These are phyloP conservation scores for Malassezia furfur DNA, from an alignment of 1,284 basidiomycete genomes.

Conservation along the genomic window DNA sequence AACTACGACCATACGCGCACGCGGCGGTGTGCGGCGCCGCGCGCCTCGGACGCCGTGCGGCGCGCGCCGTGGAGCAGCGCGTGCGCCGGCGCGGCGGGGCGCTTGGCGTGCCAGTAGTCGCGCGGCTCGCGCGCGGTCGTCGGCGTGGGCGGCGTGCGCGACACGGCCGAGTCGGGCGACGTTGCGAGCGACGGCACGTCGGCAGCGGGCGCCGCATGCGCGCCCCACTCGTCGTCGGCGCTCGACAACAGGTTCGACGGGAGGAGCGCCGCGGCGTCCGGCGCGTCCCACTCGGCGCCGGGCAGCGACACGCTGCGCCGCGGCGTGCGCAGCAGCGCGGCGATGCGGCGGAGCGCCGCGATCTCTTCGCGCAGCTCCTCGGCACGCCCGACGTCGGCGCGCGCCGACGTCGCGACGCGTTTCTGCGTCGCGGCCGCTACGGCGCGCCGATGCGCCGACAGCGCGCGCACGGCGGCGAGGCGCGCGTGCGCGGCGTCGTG, in stretches of 20 bases:
- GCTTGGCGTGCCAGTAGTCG: neutral
- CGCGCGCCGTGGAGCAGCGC: no score
- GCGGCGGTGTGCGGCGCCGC: neutral
- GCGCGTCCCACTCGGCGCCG: neutral
- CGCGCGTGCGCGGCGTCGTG: neutral
- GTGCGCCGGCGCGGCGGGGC: no score
- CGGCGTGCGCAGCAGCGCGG: neutral
- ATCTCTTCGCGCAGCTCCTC: neutral
- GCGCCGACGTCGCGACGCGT: neutral
- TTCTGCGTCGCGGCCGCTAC: neutral
- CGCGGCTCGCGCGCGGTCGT: neutral
- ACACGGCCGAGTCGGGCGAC: neutral
- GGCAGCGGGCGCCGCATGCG: no score
- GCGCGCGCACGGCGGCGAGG: neutral
- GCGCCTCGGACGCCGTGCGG: neutral
- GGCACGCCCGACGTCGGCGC: neutral
- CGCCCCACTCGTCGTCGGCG: neutral
- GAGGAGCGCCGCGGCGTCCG: neutral
- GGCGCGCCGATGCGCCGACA: neutral
- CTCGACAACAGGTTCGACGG: neutral
- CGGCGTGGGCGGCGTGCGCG: neutral
- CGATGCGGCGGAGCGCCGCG: neutral
- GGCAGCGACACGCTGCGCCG: neutral
- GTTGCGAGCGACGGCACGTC: no score
- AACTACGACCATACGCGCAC: neutral